These are phyloP conservation scores for Penicillium flavigenum DNA, from an alignment of 495 filamentous ascomycete species.

Conservation along the genomic window DNA sequence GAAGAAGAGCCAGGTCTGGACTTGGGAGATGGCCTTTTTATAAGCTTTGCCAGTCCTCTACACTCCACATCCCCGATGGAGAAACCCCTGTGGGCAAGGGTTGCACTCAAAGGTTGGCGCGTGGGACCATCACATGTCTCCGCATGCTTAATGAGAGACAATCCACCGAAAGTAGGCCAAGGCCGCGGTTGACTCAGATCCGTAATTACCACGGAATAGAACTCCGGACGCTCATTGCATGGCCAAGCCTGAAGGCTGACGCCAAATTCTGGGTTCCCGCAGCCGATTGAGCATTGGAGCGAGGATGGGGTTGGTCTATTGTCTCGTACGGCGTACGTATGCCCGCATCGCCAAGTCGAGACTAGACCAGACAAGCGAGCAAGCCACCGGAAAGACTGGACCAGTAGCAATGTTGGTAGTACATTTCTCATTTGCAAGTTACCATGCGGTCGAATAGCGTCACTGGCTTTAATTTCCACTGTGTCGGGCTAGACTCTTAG, in stretches of 20 bases:
- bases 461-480: conserved; percentile 1
- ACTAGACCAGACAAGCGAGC: conserved; percentile 6
- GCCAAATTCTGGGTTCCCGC: conserved; percentile 8
- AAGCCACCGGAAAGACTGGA: conserved; percentile 1
- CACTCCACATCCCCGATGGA: conserved; percentile 4
- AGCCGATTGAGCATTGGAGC: conserved; percentile 10
- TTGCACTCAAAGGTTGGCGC: conserved; percentile 12
- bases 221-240: conserved; percentile 13
- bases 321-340: conserved; percentile 12
- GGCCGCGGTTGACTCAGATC: conserved; percentile 27
- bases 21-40: conserved; percentile 21
- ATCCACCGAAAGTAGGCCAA: conserved; percentile 4
- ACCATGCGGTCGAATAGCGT: not conserved
- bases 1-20: conserved; percentile 4
- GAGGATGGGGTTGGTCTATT: conserved; percentile 1
- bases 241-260: conserved; percentile 20
- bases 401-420: conserved; percentile 7
- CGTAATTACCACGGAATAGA: conserved; percentile 10
- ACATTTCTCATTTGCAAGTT: not conserved
- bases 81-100: conserved; percentile 5
- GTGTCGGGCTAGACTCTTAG: not conserved
- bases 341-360: conserved; percentile 11
- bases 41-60: conserved; percentile 20
- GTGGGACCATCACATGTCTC: conserved; percentile 26
- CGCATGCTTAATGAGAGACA: conserved; percentile 10